Evolutionary conservation across 352 stramenopile species (phyloP).

Genomic region (Phytopythium chamaehyphon): DNA sequence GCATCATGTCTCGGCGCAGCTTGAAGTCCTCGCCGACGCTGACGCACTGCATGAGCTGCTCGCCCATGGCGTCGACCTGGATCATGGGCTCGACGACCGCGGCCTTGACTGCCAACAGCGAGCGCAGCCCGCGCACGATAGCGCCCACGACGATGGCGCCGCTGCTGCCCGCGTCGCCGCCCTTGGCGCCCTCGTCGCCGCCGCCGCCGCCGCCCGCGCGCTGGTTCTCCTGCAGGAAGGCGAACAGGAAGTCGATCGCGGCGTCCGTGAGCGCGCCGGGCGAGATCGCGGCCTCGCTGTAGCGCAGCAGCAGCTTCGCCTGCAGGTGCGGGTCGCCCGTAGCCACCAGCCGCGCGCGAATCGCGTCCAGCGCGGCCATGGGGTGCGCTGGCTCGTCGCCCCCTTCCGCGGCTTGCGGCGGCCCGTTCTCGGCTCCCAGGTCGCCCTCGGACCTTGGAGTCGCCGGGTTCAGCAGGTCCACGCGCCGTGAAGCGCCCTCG

Average conservation of each 20-base stretch:
- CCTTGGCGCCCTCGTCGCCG: conserved; percentile 9
- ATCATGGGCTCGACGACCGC: conserved; percentile 77
- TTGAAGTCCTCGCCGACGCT: conserved; percentile 74
- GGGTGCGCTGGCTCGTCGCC: conserved; percentile 6
- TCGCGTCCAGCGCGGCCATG: conserved; percentile 28
- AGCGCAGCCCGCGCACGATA: conserved; percentile 57
- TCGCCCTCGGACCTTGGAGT: conserved; percentile 1
- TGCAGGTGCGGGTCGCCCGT: conserved; percentile 59
- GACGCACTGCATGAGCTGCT: conserved; percentile 76
- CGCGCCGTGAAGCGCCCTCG: neutral
- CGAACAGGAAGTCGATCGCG: conserved; percentile 79
- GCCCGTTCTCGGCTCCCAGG: neutral
- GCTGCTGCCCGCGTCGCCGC: conserved; percentile 9
- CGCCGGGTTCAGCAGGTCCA: conserved; percentile 8
- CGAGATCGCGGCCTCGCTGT: conserved; percentile 39
- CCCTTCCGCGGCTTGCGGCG: neutral
- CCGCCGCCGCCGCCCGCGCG: neutral
- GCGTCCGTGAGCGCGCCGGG: conserved; percentile 41
- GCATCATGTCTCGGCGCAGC: conserved; percentile 66
- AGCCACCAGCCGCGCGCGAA: conserved; percentile 31
- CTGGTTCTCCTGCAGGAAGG: conserved; percentile 69
- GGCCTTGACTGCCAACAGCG: conserved; percentile 53
- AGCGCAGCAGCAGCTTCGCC: conserved; percentile 53
- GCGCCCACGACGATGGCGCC: conserved; percentile 59
- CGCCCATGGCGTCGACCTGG: conserved; percentile 70